Evolutionary conservation across 305 asterid genomes (phyloP), one percentile per base, ranked within the genome.

Genomic region (Fraxinus greggii): DNA sequence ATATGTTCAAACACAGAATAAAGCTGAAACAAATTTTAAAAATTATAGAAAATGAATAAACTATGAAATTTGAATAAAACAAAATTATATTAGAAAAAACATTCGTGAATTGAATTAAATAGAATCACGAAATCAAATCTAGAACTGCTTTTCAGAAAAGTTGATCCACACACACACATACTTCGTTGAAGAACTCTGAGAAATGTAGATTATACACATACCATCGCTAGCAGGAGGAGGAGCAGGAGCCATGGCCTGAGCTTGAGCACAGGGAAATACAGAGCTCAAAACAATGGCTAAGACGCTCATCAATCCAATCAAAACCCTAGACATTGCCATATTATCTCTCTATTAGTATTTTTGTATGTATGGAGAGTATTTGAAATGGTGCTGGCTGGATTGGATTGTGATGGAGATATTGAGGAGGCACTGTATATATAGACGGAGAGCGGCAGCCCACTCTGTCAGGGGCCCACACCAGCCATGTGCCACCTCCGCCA

Each of bases 191-290:
- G 17, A 29, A 38, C 28, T 12, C 38, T 10, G 61, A 38, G 73
- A 72, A 7, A 65, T 7, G 7, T 61, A 0, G 76, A 21, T 24
- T 5, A 31, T 1, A 48, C 29, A 24, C 4, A 15, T 85, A 90
- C 90, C 90, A 84, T 90, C 91, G 79, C 90, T 90, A 29, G 86
- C 28, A 33, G 92, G 90, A 0, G 88, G 79, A 1, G 91, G 91
- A 26, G 91, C 90, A 78, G 92, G 92, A 12, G 90, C 74, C 38
- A 78, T n/a, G 1, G 54, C 83, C 80, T 87, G 89, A 40, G 89
- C 90, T 48, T 72, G 89, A 78, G 74, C 88, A 59, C 67, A 33
- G 23, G 87, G 84, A 7, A 88, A 7, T 7, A 77, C 67, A 38
- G 81, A 29, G 83, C 79, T 48, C 54, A 80, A 72, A 6, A 79